Evolutionary conservation across 345 rosid genomes (phyloP).

Genomic region (Salix suchowensis): DNA sequence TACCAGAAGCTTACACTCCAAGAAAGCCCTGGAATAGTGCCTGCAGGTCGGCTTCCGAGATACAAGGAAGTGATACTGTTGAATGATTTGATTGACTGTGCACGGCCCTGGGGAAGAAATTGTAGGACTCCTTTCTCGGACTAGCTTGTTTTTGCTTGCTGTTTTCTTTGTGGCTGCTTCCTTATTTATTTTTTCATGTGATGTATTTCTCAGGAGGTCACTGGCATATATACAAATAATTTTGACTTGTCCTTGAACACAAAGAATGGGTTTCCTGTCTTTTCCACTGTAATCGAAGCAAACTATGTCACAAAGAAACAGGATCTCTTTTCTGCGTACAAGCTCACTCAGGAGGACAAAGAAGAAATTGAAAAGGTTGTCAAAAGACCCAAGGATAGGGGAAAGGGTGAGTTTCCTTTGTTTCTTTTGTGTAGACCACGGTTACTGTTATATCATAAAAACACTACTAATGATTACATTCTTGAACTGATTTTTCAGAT

Average conservation of each 20-base stretch:
- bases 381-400: slow-evolving; percentile 86
- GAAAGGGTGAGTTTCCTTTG: slow-evolving; percentile 60
- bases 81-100: slow-evolving; percentile 94
- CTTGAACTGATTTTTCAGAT: slow-evolving; percentile 44
- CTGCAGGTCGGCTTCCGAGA: slow-evolving; percentile 98
- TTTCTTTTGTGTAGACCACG: background rate
- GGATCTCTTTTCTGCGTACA: slow-evolving; percentile 93
- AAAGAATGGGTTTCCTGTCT: slow-evolving; percentile 95
- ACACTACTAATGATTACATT: slow-evolving; percentile 5
- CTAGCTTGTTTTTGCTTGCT: background rate
- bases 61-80: slow-evolving; percentile 92
- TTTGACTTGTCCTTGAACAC: slow-evolving; percentile 93
- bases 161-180: background rate
- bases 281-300: slow-evolving; percentile 95
- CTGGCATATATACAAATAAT: slow-evolving; percentile 89
- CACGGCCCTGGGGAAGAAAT: slow-evolving; percentile 98
- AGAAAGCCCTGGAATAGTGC: slow-evolving; percentile 98
- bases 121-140: slow-evolving; percentile 37
- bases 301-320: slow-evolving; percentile 90
- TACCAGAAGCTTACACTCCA: slow-evolving; percentile 96
- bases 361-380: slow-evolving; percentile 77
- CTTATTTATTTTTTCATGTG: slow-evolving; percentile 1
- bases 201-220: slow-evolving; percentile 66
- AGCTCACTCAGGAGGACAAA: slow-evolving; percentile 92
- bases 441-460: background rate